Percentiles rank a stretch among this genome's conserved stretches.
Evolutionary conservation across 345 rosid species (phyloP).

Genomic region (Pseudoturritis turrita): DNA sequence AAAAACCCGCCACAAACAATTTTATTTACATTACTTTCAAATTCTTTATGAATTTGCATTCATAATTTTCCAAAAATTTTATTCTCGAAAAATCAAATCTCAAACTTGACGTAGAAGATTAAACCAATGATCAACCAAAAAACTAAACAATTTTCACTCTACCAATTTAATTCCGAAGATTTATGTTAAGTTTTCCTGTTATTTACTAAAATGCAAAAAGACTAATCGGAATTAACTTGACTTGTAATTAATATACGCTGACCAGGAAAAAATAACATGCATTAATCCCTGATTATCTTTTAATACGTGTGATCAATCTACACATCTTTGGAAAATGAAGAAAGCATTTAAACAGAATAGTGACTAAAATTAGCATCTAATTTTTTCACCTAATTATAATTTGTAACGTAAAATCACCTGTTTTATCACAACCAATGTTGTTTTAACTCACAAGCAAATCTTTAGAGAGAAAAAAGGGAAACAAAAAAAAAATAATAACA

Average conservation of each 20-base stretch:
- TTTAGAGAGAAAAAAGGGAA: background rate
- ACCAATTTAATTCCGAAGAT: background rate
- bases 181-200: background rate
- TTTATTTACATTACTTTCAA: too few species aligned
- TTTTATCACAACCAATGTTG: conserved; percentile 18
- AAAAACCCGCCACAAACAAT: too few species aligned
- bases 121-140: too few species aligned
- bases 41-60: too few species aligned
- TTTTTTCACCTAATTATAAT: conserved; percentile 11
- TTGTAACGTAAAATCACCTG: conserved; percentile 13
- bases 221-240: background rate
- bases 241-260: background rate
- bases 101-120: too few species aligned
- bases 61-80: too few species aligned
- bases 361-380: conserved; percentile 23
- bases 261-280: background rate
- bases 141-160: too few species aligned
- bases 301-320: background rate
- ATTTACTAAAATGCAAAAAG: background rate
- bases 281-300: background rate
- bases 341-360: conserved; percentile 4
- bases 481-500: background rate
- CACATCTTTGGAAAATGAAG: background rate
- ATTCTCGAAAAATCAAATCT: too few species aligned
- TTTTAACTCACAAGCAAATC: conserved; percentile 5